These are phyloP conservation scores for Diplodia seriata DNA, from an alignment of 2,329 filamentous ascomycete genomes.

Conservation along the genomic window DNA sequence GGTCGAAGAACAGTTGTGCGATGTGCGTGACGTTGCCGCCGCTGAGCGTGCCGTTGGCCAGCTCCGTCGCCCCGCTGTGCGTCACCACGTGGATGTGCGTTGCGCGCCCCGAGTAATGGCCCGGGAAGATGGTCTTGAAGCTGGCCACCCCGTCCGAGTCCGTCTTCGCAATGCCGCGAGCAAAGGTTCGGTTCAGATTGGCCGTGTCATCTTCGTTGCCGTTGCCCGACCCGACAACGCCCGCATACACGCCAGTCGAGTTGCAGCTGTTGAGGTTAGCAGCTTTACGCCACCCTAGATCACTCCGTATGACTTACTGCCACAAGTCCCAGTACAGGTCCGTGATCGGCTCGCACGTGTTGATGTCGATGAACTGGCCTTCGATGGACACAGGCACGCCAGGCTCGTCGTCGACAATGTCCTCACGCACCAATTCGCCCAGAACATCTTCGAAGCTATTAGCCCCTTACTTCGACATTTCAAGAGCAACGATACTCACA, in stretches of 20 bases:
- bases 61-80: conserved; percentile 48
- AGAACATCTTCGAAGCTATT: conserved; percentile 46
- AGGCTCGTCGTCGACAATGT: conserved; percentile 57
- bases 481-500: not conserved
- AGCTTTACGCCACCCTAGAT: not conserved
- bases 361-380: conserved; percentile 62
- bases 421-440: conserved; percentile 59
- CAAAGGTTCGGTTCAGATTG: conserved; percentile 48
- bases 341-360: conserved; percentile 60
- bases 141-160: conserved; percentile 57
- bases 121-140: conserved; percentile 58
- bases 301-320: conserved; percentile 41
- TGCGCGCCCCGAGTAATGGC: conserved; percentile 49
- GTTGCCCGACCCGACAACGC: conserved; percentile 51
- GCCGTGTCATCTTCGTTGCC: conserved; percentile 47
- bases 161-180: conserved; percentile 57
- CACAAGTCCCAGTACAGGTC: conserved; percentile 61
- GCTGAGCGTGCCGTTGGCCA: conserved; percentile 59
- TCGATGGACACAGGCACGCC: conserved; percentile 60
- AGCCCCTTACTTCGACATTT: not conserved
- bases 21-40: conserved; percentile 63
- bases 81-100: conserved; percentile 50
- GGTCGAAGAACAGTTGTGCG: conserved; percentile 70
- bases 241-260: conserved; percentile 52
- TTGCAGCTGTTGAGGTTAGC: conserved; percentile 43